These are phyloP conservation scores for Gastrolobium villosum DNA, from an alignment of 306 rosid genomes.

Conservation along the genomic window DNA sequence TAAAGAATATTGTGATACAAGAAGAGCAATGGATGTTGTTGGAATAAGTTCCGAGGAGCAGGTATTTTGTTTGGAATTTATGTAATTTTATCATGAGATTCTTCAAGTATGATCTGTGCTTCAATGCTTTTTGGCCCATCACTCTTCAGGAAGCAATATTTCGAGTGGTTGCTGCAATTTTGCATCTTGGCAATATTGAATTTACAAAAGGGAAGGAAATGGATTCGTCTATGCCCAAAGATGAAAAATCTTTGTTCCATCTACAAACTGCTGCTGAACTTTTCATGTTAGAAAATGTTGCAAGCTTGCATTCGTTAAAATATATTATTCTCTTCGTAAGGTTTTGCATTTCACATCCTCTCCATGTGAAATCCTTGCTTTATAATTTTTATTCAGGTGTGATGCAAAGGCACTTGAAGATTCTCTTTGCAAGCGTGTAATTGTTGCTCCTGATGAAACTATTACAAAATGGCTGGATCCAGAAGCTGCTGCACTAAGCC, in stretches of 20 bases:
- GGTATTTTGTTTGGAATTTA: conserved; percentile 62
- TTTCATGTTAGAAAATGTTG: conserved; percentile 70
- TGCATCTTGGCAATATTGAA: conserved; percentile 97
- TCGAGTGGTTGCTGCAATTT: conserved; percentile 97
- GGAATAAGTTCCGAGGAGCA: conserved; percentile 91
- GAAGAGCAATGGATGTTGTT: conserved; percentile 95
- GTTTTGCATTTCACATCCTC: conserved; percentile 49
- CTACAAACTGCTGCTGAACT: conserved; percentile 92
- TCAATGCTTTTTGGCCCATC: conserved; percentile 38
- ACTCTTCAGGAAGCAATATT: conserved; percentile 87
- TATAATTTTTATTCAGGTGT: conserved; percentile 73
- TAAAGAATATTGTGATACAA: conserved; percentile 83
- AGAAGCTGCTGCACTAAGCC: conserved; percentile 85
- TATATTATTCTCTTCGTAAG: conserved; percentile 25
- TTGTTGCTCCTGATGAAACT: conserved; percentile 95
- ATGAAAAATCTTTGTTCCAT: conserved; percentile 89
- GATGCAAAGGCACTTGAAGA: conserved; percentile 94
- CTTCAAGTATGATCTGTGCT: conserved; percentile 44
- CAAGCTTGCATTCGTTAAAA: conserved; percentile 40
- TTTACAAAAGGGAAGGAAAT: conserved; percentile 91
- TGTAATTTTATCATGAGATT: conserved; percentile 38
- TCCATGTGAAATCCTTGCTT: conserved; percentile 44
- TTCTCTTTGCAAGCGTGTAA: conserved; percentile 99
- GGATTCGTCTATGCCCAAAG: conserved; percentile 92
- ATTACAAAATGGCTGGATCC: conserved; percentile 97